These are phyloP conservation scores for Cladosporium sphaerospermum DNA, from an alignment of 2,329 filamentous ascomycete species.

Conservation along the genomic window DNA sequence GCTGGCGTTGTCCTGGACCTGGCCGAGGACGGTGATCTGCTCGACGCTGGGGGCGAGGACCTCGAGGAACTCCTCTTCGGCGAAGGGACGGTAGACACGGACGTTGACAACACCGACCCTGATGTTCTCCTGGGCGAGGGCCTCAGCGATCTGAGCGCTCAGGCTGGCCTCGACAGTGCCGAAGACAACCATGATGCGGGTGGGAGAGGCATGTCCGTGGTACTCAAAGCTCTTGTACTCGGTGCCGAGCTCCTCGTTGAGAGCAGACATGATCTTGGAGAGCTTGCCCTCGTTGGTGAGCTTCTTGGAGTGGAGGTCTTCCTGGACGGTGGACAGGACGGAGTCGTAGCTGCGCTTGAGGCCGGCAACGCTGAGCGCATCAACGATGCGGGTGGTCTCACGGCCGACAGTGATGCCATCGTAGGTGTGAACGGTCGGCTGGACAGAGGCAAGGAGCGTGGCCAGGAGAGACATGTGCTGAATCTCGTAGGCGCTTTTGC, in stretches of 20 bases:
- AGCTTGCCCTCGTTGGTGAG: slow-evolving; percentile 66
- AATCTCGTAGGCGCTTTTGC: slow-evolving; percentile 78
- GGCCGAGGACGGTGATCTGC: slow-evolving; percentile 79
- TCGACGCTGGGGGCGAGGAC: slow-evolving; percentile 68
- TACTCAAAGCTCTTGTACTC: slow-evolving; percentile 94
- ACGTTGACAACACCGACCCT: slow-evolving; percentile 87
- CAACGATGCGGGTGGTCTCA: slow-evolving; percentile 75
- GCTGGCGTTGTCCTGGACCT: slow-evolving; percentile 68
- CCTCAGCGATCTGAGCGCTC: slow-evolving; percentile 70
- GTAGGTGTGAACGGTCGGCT: slow-evolving; percentile 83
- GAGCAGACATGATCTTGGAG: slow-evolving; percentile 62
- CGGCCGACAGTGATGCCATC: slow-evolving; percentile 78
- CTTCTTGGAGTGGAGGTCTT: slow-evolving; percentile 44
- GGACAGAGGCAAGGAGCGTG: slow-evolving; percentile 68
- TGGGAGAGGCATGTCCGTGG: slow-evolving; percentile 70
- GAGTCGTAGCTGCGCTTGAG: slow-evolving; percentile 64
- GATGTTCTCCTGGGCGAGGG: slow-evolving; percentile 64
- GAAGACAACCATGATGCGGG: slow-evolving; percentile 83
- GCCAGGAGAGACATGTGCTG: slow-evolving; percentile 94
- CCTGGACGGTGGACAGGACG: slow-evolving; percentile 58
- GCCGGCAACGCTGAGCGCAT: slow-evolving; percentile 67
- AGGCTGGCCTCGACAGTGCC: slow-evolving; percentile 87
- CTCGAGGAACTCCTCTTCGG: slow-evolving; percentile 87
- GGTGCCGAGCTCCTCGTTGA: slow-evolving; percentile 90
- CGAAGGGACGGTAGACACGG: slow-evolving; percentile 88